Conservation (phyloP, 768 basidiomycete genomes). For the Boletus barrowsii region DNA sequence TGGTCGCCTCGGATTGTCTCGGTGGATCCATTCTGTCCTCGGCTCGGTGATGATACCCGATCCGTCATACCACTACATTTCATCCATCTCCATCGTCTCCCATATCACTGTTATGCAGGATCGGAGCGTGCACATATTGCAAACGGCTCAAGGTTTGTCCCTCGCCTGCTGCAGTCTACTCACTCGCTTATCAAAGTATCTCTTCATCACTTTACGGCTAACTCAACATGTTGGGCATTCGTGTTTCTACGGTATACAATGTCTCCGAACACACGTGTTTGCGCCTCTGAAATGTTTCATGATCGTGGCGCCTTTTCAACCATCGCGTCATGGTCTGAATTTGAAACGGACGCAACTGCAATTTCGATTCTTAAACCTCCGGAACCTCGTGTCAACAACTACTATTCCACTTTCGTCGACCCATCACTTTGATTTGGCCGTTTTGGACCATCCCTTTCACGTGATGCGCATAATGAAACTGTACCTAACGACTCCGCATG, state of each 20-base stretch:
- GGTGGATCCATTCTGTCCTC: not conserved
- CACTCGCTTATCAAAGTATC: constrained; percentile 20
- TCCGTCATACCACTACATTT: not conserved
- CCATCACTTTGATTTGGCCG: not conserved
- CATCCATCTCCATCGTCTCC: constrained; percentile 4
- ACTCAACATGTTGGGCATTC: not conserved
- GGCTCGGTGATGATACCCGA: constrained; percentile 14
- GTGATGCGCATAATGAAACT: not conserved
- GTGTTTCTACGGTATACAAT: constrained; percentile 12
- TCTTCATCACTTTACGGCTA: constrained; percentile 13
- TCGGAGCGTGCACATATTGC: constrained; percentile 83
- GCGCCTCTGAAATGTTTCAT: constrained; percentile 6
- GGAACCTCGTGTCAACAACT: constrained; percentile 24
- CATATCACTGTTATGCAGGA: constrained; percentile 39
- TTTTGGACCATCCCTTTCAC: constrained; percentile 1
- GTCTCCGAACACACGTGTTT: constrained; percentile 19
- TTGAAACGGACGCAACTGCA: constrained; percentile 19
- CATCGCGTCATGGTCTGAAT: constrained; percentile 6
- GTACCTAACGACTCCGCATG: not conserved
- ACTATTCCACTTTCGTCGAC: constrained; percentile 5
- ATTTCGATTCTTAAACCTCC: constrained; percentile 24
- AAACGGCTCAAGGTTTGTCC: constrained; percentile 78
- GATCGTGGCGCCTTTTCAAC: constrained; percentile 4
- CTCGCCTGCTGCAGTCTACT: not conserved
- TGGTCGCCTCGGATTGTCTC: not conserved